phyloP scores from a whole-genome alignment of 1,284 basidiomycete species.

The Takashimella tepidaria region DNA sequence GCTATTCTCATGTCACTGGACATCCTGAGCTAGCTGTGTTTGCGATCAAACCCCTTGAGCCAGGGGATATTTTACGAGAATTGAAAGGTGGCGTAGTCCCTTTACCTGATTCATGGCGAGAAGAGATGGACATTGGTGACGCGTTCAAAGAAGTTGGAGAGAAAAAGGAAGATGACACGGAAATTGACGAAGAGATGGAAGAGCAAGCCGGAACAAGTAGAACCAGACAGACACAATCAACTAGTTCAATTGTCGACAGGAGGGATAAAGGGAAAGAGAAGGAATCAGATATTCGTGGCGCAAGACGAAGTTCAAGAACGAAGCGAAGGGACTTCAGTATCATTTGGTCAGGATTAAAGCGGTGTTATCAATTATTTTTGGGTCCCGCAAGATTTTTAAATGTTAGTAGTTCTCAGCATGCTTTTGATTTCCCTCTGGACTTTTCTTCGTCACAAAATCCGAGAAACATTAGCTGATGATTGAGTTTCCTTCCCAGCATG shows the following conservation, averaged over 20 bases:
- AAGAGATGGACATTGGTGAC: conserved; percentile 40
- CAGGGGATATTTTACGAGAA: conserved; percentile 30
- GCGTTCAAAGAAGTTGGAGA: conserved; percentile 22
- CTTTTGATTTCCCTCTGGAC: too few species aligned
- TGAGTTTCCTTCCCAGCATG: conserved; percentile 30
- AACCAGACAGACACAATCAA: neutral
- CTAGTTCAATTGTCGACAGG: conserved; percentile 1
- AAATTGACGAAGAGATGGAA: conserved; percentile 5
- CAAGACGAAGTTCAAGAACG: conserved; percentile 29
- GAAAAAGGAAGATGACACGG: conserved; percentile 9
- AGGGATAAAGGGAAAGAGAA: conserved; percentile 13
- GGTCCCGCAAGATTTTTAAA: conserved; percentile 48
- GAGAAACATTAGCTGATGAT: neutral
- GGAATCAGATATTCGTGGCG: conserved; percentile 5
- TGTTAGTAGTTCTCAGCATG: too few species aligned
- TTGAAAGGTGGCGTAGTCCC: conserved; percentile 41
- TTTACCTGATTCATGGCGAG: conserved; percentile 37
- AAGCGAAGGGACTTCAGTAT: conserved; percentile 45
- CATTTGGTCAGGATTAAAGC: conserved; percentile 38
- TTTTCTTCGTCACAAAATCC: too few species aligned
- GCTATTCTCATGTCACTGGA: conserved; percentile 38
- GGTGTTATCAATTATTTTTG: conserved; percentile 43
- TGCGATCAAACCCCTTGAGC: conserved; percentile 32
- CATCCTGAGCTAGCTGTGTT: conserved; percentile 44
- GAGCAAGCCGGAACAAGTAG: conserved; percentile 10